These are phyloP conservation scores for Rhizophora mangle DNA, from an alignment of 345 rosid species.

Conservation along the genomic window DNA sequence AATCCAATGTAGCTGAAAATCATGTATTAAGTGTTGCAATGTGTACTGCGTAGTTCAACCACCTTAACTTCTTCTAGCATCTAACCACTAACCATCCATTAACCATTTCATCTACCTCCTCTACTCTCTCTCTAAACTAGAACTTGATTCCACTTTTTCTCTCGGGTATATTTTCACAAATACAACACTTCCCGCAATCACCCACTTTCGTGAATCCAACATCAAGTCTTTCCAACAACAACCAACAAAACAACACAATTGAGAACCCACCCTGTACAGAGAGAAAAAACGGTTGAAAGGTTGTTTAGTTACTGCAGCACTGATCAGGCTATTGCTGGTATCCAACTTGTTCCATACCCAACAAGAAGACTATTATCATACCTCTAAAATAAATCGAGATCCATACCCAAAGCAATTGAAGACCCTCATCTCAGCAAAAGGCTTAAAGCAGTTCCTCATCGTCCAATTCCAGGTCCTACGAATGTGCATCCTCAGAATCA, in stretches of 20 bases:
- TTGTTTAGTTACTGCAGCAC: background rate
- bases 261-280: conserved; percentile 26
- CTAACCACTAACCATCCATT: conserved; percentile 15
- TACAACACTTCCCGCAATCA: background rate
- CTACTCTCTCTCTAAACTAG: conserved; percentile 23
- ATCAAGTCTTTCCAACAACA: conserved; percentile 1
- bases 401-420: background rate
- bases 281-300: background rate
- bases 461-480: conserved; percentile 1
- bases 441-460: background rate
- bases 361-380: background rate
- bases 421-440: background rate
- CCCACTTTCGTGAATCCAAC: conserved; percentile 8
- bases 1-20: conserved; percentile 22
- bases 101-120: conserved; percentile 12
- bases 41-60: conserved; percentile 43
- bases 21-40: conserved; percentile 36
- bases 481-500: conserved; percentile 38
- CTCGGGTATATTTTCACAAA: conserved; percentile 7
- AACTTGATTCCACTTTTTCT: background rate
- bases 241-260: conserved; percentile 18
- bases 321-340: too few relatives aligned
- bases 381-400: background rate
- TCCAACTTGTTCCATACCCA: background rate
- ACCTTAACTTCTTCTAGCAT: conserved; percentile 17